Conservation (phyloP, 176 grass and related monocot genomes). For the Aegilops umbellulata region DNA sequence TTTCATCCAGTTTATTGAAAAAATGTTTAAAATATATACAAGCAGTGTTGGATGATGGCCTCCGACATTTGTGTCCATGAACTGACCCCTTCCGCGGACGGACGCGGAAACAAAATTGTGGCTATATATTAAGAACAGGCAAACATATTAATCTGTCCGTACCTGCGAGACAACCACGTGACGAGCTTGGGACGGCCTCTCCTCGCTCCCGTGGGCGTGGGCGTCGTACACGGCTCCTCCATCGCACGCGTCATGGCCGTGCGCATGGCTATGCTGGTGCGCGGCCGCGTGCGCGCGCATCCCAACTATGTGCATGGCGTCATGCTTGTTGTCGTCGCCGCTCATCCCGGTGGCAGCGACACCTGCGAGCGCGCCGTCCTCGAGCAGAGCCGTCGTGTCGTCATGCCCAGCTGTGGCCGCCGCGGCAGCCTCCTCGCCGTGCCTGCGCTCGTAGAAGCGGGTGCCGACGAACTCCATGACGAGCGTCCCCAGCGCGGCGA, state of each 20-base stretch:
- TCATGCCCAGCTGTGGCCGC: neutral
- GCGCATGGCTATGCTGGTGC: constrained; percentile 42
- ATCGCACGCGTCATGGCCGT: constrained; percentile 12
- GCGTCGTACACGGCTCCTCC: neutral
- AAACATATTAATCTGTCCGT: too few species aligned
- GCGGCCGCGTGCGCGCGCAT: constrained; percentile 51
- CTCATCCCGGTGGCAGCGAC: neutral
- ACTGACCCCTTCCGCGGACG: too few species aligned
- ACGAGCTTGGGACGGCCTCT: constrained; percentile 45
- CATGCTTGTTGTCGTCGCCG: neutral
- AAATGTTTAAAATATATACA: too few species aligned
- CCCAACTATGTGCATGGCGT: constrained; percentile 61
- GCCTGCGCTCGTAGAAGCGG: constrained; percentile 60
- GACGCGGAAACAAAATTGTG: too few species aligned
- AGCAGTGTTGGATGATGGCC: too few species aligned
- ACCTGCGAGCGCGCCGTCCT: neutral
- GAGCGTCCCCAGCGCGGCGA: constrained; percentile 72
- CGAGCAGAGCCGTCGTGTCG: constrained; percentile 19
- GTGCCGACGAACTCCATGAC: constrained; percentile 69
- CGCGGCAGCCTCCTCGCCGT: neutral
- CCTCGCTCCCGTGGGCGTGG: constrained; percentile 9
- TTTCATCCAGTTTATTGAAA: too few species aligned
- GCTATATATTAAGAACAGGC: too few species aligned
- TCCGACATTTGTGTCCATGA: too few species aligned
- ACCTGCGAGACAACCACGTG: constrained; percentile 66